Evolutionary conservation across 768 basidiomycete species (phyloP), one percentile per base, ranked within the genome.

Genomic region (Boletus vermiculosoides): DNA sequence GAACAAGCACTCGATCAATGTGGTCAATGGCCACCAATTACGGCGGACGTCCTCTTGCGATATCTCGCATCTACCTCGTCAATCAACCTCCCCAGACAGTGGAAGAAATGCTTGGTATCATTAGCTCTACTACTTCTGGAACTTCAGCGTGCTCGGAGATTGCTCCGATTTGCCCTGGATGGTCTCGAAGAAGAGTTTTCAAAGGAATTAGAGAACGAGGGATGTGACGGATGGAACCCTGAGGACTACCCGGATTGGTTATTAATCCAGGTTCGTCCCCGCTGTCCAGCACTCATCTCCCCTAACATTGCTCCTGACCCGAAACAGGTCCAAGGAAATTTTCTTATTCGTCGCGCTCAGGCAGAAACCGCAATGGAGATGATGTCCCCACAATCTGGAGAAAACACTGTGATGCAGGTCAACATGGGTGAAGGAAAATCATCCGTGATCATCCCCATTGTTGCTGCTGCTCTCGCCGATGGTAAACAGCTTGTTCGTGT

Each of bases 401-500:
- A 55, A 30, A 83, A 77, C 50, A 73, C 75, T 0, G 61, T 73
- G 4, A 63, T 78, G 12, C 82, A 83, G 53, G 72, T 83, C 16
- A 80, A 80, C 50, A 83, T 83, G 82, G 82, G 81, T 13, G 81
- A 83, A 57, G 82, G 81, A 4, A 83, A 83, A 60, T 72, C 74
- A 6, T 74, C 72, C 0, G 74, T 74, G 18, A 74, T 83, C 36
- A 71, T 82, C 4, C 81, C 81, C 1, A 66, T 82, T 23, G 66
- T 72, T 12, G 65, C 75, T 0, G 63, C 74, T 1, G 60, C 70
- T 5, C 68, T 83, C 12, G 77, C 81, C 0, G 68, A 82, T 58
- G 75, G 76, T 1, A 22, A 70, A 0, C 71, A 63, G 33, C 71
- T 83, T 3, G 75, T 75, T 20, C 74, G 82, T 31, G 73, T 83